Base-by-base conservation (phyloP, 2,329 filamentous ascomycete species). In the Microdochium nivale region DNA sequence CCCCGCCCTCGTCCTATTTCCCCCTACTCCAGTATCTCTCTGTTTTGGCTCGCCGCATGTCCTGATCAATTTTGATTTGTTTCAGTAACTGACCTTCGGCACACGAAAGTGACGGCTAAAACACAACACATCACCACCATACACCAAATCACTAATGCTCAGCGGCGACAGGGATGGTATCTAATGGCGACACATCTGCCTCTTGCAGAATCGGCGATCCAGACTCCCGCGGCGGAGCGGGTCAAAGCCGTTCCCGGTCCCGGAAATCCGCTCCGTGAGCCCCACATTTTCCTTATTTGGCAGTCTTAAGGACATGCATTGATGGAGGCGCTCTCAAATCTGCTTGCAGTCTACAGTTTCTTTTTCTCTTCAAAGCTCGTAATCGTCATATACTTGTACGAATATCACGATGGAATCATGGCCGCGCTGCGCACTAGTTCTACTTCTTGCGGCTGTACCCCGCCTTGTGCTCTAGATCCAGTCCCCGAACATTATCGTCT, bases 1-100 rank as follows among this genome's bases (percentile, higher is more conserved):
- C 43, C 47, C 35, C 52, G 51, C 51, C 54, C 35, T 19, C 30
- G 52, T 44, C 48, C 37, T 54, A 27, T 51, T 27, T 50, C 32
- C 10, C 48, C 23, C 14, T 19, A 30, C 49, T 40, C 43, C 48
- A 30, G 49, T 49, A 50, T 44, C 35, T 25, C 4, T 11, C 40
- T 44, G n/a, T 13, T 44, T 24, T 8, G 23, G 40, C 21, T 44
- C 40, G 40, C 40, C 40, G 40, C 40, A 44, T 19, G 40, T 44
- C 40, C 40, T 44, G 40, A 44, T 44, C 40, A 44, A 13, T 5
- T 44, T 19, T 44, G n/a, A n/a, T n/a, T 19, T 44, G 40, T 44
- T 13, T 19, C 40, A 44, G 40, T 44, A 44, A 44, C 40, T 44
- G 40, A 44, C 40, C 40, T 44, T 44, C 23, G 16, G 40, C 3